Evolutionary conservation across 2,329 filamentous ascomycete genomes (phyloP).

Genomic region (Penicillium aurantiogriseum): DNA sequence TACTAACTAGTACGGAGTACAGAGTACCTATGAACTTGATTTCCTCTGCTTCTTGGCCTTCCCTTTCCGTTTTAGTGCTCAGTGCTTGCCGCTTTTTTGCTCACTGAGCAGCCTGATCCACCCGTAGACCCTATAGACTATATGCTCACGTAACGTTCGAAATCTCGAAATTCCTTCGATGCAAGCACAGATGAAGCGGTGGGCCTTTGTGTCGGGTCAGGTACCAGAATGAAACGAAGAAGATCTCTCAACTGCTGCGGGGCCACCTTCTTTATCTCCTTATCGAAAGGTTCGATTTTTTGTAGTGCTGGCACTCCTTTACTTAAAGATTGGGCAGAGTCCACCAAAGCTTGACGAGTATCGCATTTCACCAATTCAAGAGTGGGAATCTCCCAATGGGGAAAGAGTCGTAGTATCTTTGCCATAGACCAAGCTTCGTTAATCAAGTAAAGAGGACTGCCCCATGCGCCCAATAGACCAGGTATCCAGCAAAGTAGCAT

Average conservation of each 20-base stretch:
- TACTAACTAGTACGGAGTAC: too few species aligned
- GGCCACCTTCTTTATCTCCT: neutral
- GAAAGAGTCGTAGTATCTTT: neutral
- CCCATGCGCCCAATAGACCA: neutral
- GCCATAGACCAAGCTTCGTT: neutral
- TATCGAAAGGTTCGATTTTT: neutral
- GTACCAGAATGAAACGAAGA: neutral
- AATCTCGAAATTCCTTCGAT: neutral
- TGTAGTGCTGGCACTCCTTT: neutral
- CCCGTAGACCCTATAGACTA: neutral
- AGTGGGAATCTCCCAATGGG: neutral
- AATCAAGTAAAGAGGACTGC: neutral
- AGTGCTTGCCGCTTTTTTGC: too few species aligned
- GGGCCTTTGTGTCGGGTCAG: neutral
- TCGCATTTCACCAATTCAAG: neutral
- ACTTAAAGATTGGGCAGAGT: neutral
- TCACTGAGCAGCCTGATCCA: too few species aligned
- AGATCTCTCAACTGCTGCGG: neutral
- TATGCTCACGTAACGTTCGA: neutral
- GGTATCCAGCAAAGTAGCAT: constrained; percentile 2
- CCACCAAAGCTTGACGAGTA: neutral
- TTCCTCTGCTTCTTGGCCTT: too few species aligned
- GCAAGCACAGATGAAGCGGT: neutral
- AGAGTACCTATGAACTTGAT: too few species aligned
- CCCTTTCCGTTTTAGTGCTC: too few species aligned